These are phyloP conservation scores for Microdochium nivale DNA, from an alignment of 2,329 filamentous ascomycete species.

Conservation along the genomic window DNA sequence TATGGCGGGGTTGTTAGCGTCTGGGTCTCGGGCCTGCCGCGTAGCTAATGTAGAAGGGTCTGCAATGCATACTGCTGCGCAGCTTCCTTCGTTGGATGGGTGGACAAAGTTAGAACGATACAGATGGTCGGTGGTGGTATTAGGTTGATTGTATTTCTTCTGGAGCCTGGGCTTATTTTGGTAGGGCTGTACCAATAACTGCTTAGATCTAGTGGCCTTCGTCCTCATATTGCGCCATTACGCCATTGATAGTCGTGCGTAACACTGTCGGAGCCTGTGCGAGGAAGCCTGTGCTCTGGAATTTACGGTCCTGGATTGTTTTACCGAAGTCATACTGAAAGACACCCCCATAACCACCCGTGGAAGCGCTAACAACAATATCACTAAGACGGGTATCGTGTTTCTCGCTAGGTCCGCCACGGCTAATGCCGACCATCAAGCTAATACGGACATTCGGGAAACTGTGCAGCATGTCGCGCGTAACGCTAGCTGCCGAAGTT, in stretches of 20 bases:
- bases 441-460: slow-evolving; percentile 17
- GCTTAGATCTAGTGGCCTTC: slow-evolving; percentile 17
- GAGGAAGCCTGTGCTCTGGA: slow-evolving; percentile 4
- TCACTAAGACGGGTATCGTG: slow-evolving; percentile 22
- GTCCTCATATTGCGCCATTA: slow-evolving; percentile 11
- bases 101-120: slow-evolving; percentile 10
- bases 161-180: slow-evolving; percentile 14
- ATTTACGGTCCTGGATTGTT: slow-evolving; percentile 10
- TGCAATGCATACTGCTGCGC: neutral
- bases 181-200: slow-evolving; percentile 13
- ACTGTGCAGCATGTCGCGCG: slow-evolving; percentile 13
- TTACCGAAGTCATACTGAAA: slow-evolving; percentile 24
- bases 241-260: slow-evolving; percentile 10
- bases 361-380: slow-evolving; percentile 14
- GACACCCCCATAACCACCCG: slow-evolving; percentile 10
- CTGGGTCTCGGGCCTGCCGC: neutral
- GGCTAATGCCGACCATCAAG: slow-evolving; percentile 23
- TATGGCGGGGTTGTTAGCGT: slow-evolving; percentile 13
- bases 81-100: neutral
- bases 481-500: slow-evolving; percentile 13
- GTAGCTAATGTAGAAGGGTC: neutral
- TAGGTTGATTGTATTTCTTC: slow-evolving; percentile 14
- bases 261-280: slow-evolving; percentile 2
- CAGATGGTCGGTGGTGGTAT: slow-evolving; percentile 14
- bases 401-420: slow-evolving; percentile 16